Base-by-base conservation (phyloP, 768 basidiomycete species). In the Lentinula detonsa region DNA sequence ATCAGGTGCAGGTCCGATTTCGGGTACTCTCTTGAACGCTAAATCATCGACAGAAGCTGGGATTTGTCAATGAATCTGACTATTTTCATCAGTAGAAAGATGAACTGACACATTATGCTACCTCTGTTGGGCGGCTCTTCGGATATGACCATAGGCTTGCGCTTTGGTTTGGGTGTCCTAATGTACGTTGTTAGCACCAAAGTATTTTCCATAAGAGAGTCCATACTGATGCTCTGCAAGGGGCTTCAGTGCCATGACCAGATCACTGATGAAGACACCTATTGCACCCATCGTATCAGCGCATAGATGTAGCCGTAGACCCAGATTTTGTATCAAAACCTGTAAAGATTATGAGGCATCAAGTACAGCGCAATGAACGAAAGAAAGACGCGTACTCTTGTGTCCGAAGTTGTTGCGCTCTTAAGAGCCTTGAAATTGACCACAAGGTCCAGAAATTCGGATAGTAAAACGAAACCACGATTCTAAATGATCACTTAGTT, bases 1-100 rank as follows among this genome's bases (percentile, higher is more conserved):
- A 72, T 98, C 96, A 13, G 91, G 87, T 8, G 86, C 82, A 9
- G 85, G 81, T 21, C 90, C 88, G 45, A 96, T 77, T 64, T 93
- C 88, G 2, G 93, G 93, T 6, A 86, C 69, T 46, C 75, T 78
- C 54, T 77, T 82, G 75, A 96, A 97, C 1, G 94, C 91, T 39
- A 88, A 73, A 60, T 94, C 88, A 59, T 96, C 94, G 39, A 97
- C 75, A 9, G 89, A 90, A 57, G 82, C 88, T 91, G 61, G 15
- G 37, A 31, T 33, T 43, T 37, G 15, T 37, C 37, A 15, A 21
- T 15, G 3, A 43, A 4, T 42, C 35, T 31, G 37, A 48, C 9
- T 48, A 3, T 21, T 9, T 28, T 33, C 15, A 7, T 40, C 2
- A 16, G 50, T 28, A 10, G 15, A 33, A 9, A 15, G 23, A 35